Base-by-base conservation (phyloP, 371 early-diverging fungal genomes). In the Apophysomyces trapeziformis region DNA sequence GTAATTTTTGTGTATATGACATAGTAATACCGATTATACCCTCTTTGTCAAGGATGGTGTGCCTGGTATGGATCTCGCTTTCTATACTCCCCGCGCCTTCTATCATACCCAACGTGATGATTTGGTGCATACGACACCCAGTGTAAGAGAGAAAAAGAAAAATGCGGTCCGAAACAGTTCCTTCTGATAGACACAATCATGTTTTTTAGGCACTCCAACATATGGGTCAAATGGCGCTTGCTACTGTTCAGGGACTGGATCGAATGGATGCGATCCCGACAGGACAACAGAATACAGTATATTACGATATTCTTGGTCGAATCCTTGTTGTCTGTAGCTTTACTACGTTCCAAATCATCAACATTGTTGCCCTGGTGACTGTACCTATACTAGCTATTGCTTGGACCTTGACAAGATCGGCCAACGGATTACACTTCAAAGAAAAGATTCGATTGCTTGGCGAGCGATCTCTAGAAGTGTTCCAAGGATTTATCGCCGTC, bases 1-100 rank as follows among this genome's bases (percentile, higher is more conserved):
- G 32, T 26, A 26, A 26, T 26, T 2, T 26, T 26, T 26, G 32
- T 26, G 32, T 26, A 1, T 2, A 26, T 58, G 21, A 12, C 41
- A 7, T 66, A 86, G 89, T 65, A 86, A 78, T 61, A 91, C 91
- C 16, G 91, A 91, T 70, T 91, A 83, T 66, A 73, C 85, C 5
- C 74, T 87, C 2, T 91, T 88, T 71, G 71, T 81, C 6, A 68
- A 73, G 7, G 71, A 85, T 44, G 77, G 84, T 6, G 74, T 90
- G 9, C 90, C 91, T 2, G 91, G 91, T 4, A 68, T 92, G 7
- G 92, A 92, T 69, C 74, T 90, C 61, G 88, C 90, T 0, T 89
- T 91, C 46, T 87, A 87, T 37, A 64, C 63, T 43, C 82, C 81
- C 60, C 78, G 92, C 61, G 81, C 85, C n/a, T 76, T 85, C 18